Percentiles rank a stretch among this genome's conserved stretches.
Evolutionary conservation across 352 stramenopile genomes (phyloP).

Genomic region (Phytophthora melonis): DNA sequence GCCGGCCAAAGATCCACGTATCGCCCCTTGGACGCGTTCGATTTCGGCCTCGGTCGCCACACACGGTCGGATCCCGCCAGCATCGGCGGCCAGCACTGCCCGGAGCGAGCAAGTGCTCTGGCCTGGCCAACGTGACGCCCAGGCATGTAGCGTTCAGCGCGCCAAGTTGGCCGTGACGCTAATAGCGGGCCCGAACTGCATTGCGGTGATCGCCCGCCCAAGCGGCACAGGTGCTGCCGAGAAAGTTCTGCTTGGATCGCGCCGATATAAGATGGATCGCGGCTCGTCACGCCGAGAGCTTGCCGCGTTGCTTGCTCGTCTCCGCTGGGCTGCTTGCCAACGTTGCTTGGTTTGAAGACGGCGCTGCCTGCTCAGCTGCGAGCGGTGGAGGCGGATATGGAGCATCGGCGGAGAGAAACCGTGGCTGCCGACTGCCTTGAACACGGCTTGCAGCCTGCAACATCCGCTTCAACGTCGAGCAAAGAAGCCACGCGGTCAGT

Average conservation of each 20-base stretch:
- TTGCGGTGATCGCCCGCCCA: background rate
- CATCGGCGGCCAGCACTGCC: background rate
- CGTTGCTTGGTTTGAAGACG: background rate
- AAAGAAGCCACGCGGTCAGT: too few species aligned
- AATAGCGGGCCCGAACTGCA: background rate
- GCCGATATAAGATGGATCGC: background rate
- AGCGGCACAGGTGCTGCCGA: background rate
- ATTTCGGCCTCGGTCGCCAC: constrained; percentile 4
- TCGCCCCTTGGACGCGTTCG: background rate
- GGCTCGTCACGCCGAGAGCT: background rate
- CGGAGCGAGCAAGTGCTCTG: background rate
- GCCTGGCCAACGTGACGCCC: background rate
- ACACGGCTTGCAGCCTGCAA: too few species aligned
- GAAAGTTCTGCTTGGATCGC: background rate
- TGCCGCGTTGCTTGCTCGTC: background rate
- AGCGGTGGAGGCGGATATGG: too few species aligned
- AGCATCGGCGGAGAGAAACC: too few species aligned
- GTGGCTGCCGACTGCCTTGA: too few species aligned
- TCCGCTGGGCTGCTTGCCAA: background rate
- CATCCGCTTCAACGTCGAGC: too few species aligned
- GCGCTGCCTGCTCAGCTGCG: background rate
- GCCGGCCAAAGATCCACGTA: background rate
- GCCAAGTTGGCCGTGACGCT: background rate
- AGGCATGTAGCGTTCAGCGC: background rate
- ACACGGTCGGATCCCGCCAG: too few species aligned